A percentile compares a stretch with the other conserved stretches of the same genome.
Conservation (phyloP, 2,329 filamentous ascomycete genomes). For the Penicillium italicum region DNA sequence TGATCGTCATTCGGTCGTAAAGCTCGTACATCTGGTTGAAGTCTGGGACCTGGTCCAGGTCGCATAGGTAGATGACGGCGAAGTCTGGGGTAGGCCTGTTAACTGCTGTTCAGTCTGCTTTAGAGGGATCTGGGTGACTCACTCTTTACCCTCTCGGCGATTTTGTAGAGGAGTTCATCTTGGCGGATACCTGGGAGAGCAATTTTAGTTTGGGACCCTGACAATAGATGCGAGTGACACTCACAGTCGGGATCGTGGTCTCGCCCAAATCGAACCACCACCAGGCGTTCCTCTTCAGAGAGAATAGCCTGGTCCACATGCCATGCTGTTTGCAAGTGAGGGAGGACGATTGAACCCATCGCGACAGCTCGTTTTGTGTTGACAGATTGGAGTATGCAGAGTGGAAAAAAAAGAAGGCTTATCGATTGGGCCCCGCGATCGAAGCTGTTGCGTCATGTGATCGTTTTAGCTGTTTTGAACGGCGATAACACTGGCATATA, state of each 20-base stretch:
- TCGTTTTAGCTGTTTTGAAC: not conserved
- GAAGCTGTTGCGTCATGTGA: constrained; percentile 13
- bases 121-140: constrained; percentile 47
- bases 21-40: constrained; percentile 96
- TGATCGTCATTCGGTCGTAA: constrained; percentile 86
- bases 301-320: constrained; percentile 97
- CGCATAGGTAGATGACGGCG: constrained; percentile 79
- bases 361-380: constrained; percentile 8
- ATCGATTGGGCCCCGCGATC: constrained; percentile 19
- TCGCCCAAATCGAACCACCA: constrained; percentile 82
- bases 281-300: constrained; percentile 80
- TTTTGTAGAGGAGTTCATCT: constrained; percentile 92
- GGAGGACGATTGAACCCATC: constrained; percentile 85
- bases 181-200: constrained; percentile 58
- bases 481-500: not conserved
- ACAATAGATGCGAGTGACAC: constrained; percentile 4
- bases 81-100: constrained; percentile 29
- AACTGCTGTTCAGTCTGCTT: not conserved
- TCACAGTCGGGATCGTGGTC: constrained; percentile 73
- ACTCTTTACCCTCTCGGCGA: constrained; percentile 86
- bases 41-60: constrained; percentile 84
- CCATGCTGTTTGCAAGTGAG: constrained; percentile 88
- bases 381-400: not conserved
- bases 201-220: constrained; percentile 20
- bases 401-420: constrained; percentile 17